Percentiles rank a stretch among this genome's conserved stretches.
Conservation (phyloP, 768 basidiomycete species). For the Pulveroboletus frians region DNA sequence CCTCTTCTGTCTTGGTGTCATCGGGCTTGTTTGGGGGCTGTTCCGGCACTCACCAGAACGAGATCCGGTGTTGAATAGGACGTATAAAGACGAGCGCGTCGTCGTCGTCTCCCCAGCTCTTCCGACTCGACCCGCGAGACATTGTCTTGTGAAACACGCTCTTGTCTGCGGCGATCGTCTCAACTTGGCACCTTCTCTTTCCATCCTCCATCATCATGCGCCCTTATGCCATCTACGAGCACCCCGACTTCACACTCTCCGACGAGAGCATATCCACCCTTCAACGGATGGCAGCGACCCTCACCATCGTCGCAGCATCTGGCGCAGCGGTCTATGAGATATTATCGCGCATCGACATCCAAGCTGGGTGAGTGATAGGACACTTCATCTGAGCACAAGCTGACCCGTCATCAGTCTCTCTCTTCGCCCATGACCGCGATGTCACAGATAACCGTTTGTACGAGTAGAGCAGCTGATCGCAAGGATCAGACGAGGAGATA, state of each 20-base stretch:
- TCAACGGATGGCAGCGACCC: constrained; percentile 22
- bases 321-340: constrained; percentile 30
- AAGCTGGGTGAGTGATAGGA: constrained; percentile 15
- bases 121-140: neutral
- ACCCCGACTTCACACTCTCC: constrained; percentile 30
- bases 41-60: too few relatives aligned
- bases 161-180: constrained; percentile 11
- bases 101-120: neutral
- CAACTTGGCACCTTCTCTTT: too few relatives aligned
- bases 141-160: constrained; percentile 7
- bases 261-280: constrained; percentile 20
- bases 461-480: constrained; percentile 1
- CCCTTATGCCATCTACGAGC: constrained; percentile 31
- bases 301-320: constrained; percentile 31
- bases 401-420: constrained; percentile 12
- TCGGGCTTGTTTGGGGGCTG: too few relatives aligned
- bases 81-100: neutral
- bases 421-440: constrained; percentile 6
- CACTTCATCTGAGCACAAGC: neutral
- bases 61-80: too few relatives aligned
- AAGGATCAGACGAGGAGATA: neutral
- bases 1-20: too few relatives aligned
- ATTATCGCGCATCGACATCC: constrained; percentile 12
- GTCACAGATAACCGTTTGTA: constrained; percentile 8
- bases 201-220: constrained; percentile 29